These are phyloP conservation scores for Eucalyptus cloeziana DNA, from an alignment of 345 rosid species.

Conservation along the genomic window DNA sequence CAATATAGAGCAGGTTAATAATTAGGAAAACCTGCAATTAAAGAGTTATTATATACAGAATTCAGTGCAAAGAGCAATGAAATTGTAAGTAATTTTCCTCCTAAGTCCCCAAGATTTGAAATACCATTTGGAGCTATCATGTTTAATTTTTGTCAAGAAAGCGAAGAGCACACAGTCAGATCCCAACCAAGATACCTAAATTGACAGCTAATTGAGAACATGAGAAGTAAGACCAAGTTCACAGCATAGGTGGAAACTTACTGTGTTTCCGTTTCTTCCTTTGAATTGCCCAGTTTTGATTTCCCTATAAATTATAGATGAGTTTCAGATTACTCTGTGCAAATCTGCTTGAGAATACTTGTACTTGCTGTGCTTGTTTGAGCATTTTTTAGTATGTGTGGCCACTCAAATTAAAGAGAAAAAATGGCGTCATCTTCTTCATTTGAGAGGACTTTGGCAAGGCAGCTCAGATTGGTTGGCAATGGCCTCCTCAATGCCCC, in stretches of 20 bases:
- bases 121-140: background rate
- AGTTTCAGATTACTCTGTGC: background rate
- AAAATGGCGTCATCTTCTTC: constrained; percentile 29
- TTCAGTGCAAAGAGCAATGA: background rate
- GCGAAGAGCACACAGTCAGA: background rate
- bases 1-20: background rate
- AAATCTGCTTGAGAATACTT: background rate
- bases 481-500: constrained; percentile 35
- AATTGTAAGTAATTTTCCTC: background rate
- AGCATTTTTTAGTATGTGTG: background rate
- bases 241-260: background rate
- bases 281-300: background rate
- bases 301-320: background rate
- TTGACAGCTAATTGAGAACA: background rate
- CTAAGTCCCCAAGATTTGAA: background rate
- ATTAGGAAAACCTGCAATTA: background rate
- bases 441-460: constrained; percentile 8
- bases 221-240: background rate
- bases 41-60: background rate
- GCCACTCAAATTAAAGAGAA: background rate
- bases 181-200: background rate
- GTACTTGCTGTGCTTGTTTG: constrained; percentile 21
- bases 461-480: constrained; percentile 46
- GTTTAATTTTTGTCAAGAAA: background rate
- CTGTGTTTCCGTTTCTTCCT: background rate